Conservation (phyloP, 1,284 basidiomycete genomes). For the Hypsizygus ulmarius region DNA sequence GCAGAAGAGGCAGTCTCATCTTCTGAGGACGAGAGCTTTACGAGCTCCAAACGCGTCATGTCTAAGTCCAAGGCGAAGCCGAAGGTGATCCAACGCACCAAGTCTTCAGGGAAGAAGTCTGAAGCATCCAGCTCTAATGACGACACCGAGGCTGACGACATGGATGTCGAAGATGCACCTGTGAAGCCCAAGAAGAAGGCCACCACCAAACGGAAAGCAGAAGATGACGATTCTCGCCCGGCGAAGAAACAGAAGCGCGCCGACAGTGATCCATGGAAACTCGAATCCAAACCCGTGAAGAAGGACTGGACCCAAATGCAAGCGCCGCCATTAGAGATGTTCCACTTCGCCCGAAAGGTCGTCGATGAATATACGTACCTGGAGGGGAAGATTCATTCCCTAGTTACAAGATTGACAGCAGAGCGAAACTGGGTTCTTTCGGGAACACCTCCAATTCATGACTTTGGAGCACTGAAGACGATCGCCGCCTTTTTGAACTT, state of each 20-base stretch:
- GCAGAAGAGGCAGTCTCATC: conserved; percentile 19
- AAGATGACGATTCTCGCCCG: conserved; percentile 44
- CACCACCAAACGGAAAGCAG: conserved; percentile 46
- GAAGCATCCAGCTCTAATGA: conserved; percentile 27
- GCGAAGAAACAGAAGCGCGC: conserved; percentile 66
- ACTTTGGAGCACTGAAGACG: conserved; percentile 88
- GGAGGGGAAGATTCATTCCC: conserved; percentile 74
- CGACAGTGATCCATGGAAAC: conserved; percentile 79
- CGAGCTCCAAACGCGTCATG: conserved; percentile 19
- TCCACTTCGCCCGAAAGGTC: conserved; percentile 85
- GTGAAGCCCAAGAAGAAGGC: conserved; percentile 39
- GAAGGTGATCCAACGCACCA: conserved; percentile 19
- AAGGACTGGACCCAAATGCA: conserved; percentile 79
- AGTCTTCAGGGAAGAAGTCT: conserved; percentile 17
- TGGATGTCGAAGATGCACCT: conserved; percentile 56
- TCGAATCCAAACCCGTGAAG: conserved; percentile 60
- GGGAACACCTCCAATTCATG: conserved; percentile 90
- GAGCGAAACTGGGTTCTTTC: conserved; percentile 93
- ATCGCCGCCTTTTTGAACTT: conserved; percentile 85
- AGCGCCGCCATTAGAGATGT: conserved; percentile 86
- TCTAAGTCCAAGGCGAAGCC: conserved; percentile 24
- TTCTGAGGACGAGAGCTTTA: conserved; percentile 20
- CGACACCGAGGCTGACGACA: conserved; percentile 51
- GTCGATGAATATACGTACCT: conserved; percentile 97
- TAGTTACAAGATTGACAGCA: conserved; percentile 77